Base-by-base conservation (phyloP, 139 green algal species). In the Closterium sp. region DNA sequence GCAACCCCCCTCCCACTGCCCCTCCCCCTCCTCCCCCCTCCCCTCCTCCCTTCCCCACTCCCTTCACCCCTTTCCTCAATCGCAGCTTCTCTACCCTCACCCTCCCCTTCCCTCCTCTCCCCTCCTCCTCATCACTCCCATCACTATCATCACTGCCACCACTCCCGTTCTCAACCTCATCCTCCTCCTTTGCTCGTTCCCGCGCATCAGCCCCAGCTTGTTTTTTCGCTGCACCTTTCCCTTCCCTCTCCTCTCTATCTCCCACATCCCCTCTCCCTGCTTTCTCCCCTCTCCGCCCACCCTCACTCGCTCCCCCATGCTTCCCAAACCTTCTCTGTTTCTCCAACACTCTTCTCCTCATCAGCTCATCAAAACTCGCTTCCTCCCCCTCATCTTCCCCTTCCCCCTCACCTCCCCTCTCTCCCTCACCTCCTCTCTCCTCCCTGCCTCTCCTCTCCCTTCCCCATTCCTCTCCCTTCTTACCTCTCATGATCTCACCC, bases 41-140 rank as follows among this genome's bases (percentile, higher is more conserved):
- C 88, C 28, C 42, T 9, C 88, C 29, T 90, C 88, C 29, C 27
- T 38, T 79, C 29, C 29, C 34, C 88, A 31, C 88, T 88, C 13
- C 88, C 88, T 90, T 31, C 88, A 0, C 88, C 10, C 13, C 88
- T 9, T 90, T 31, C 88, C 88, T 89, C 21, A 34, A 34, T 24
- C 31, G 31, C 86, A 34, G 31, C 21, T 90, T 79, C 88, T 90
- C 45, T 11, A 30, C 88, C 88, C 89, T 91, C 89, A 42, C 30
- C 31, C 31, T 85, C 31, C 84, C 89, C 27, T 34, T 84, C 89
- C 84, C 89, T 91, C 85, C 85, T 31, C 85, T 87, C 11, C 85
- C 85, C n/a, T 29, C 62, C 62, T 79, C 62, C 17, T 79, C 62
- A 79, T 79, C 62, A 79, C 62, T 79, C 62, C 62, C 62, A 79